phyloP scores from a whole-genome alignment of 2,329 filamentous ascomycete genomes.

The Trichoderma sp. region DNA sequence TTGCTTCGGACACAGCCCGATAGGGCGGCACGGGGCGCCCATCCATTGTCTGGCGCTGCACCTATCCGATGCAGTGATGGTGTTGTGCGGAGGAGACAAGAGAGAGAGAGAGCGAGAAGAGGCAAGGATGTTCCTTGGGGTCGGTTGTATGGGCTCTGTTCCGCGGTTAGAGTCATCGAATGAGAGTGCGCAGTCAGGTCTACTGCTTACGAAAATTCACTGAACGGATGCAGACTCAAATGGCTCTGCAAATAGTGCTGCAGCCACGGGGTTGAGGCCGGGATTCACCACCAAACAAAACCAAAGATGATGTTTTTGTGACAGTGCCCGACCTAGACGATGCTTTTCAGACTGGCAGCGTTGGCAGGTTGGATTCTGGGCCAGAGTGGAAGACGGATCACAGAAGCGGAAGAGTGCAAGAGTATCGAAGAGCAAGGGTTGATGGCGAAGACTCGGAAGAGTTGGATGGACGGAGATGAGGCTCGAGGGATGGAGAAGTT shows the following conservation, averaged over 20 bases:
- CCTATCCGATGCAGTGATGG: conserved; percentile 12
- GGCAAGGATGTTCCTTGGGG: background rate
- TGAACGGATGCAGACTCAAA: background rate
- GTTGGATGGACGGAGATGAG: background rate
- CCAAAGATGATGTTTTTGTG: background rate
- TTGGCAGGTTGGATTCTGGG: background rate
- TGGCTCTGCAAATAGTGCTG: conserved; percentile 1
- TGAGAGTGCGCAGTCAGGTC: background rate
- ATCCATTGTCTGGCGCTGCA: conserved; percentile 11
- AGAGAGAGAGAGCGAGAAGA: background rate
- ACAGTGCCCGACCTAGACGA: conserved; percentile 3
- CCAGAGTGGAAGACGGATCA: background rate
- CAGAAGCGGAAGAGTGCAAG: background rate
- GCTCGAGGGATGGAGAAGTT: background rate
- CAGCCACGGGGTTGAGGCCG: conserved; percentile 4
- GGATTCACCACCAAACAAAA: background rate
- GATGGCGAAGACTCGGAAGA: background rate
- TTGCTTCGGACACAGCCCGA: conserved; percentile 24
- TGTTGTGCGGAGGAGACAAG: background rate
- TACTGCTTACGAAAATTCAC: conserved; percentile 5
- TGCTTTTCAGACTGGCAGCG: background rate
- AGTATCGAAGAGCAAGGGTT: background rate
- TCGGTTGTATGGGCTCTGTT: conserved; percentile 2
- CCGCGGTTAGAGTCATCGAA: background rate
- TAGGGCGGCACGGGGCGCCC: conserved; percentile 21